Conservation (phyloP, 768 basidiomycete genomes). For the Tricholoma furcatifolium region DNA sequence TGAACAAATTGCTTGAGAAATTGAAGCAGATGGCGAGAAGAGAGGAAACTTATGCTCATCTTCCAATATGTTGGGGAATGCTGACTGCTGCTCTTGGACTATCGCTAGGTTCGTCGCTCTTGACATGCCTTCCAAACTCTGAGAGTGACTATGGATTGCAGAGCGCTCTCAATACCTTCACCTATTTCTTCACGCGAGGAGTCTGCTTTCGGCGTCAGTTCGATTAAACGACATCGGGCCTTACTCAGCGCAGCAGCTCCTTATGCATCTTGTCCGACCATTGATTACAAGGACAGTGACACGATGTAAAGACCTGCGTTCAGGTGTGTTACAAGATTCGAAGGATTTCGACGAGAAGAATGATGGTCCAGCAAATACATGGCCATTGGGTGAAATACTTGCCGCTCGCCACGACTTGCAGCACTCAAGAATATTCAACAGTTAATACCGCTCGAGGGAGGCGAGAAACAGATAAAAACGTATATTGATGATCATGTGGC, state of each 20-base stretch:
- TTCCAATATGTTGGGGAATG: constrained; percentile 90
- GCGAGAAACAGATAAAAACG: constrained; percentile 3
- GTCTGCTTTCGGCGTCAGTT: constrained; percentile 88
- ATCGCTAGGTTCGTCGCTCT: constrained; percentile 52
- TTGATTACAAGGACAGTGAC: constrained; percentile 57
- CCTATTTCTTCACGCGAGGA: constrained; percentile 89
- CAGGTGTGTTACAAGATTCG: constrained; percentile 35
- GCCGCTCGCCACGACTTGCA: constrained; percentile 89
- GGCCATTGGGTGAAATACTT: constrained; percentile 95
- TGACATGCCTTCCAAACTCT: background rate
- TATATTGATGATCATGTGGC: constrained; percentile 38
- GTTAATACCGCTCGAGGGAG: constrained; percentile 34
- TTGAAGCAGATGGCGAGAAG: constrained; percentile 69
- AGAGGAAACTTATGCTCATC: constrained; percentile 73
- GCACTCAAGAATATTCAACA: constrained; percentile 97
- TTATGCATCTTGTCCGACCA: constrained; percentile 70
- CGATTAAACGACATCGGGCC: constrained; percentile 91
- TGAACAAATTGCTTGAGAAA: constrained; percentile 51
- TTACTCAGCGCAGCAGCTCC: constrained; percentile 85
- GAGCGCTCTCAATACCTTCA: constrained; percentile 85
- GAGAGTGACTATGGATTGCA: constrained; percentile 28
- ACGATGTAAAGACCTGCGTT: constrained; percentile 47
- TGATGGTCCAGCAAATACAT: constrained; percentile 80
- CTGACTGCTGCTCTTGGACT: constrained; percentile 77
- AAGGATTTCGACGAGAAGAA: constrained; percentile 38